A percentile compares a stretch with the other conserved stretches of the same genome.
Evolutionary conservation across 768 basidiomycete genomes (phyloP).

Genomic region (Pisolithus orientalis): DNA sequence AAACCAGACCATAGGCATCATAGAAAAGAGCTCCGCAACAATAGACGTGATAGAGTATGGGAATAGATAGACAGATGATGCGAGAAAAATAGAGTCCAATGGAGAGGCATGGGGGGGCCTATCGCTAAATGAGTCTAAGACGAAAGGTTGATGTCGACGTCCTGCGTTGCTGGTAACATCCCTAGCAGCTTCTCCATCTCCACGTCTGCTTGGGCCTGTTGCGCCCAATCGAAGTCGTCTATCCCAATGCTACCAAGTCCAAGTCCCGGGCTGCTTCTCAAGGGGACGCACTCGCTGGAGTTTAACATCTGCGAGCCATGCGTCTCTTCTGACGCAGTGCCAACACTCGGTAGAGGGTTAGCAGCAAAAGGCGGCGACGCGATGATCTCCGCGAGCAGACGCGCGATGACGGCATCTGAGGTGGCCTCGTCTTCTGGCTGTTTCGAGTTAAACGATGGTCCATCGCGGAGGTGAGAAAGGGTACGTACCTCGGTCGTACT

Average conservation of each 20-base stretch:
- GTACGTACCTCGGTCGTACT: conserved; percentile 31
- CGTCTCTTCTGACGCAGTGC: conserved; percentile 28
- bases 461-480: conserved; percentile 12
- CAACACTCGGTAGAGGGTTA: conserved; percentile 26
- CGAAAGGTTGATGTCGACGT: conserved; percentile 24
- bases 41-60: conserved; percentile 20
- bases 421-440: conserved; percentile 48
- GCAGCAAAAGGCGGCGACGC: conserved; percentile 27
- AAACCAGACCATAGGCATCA: conserved; percentile 5
- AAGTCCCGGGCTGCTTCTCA: conserved; percentile 11
- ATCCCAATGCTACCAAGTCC: conserved; percentile 15
- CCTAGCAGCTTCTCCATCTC: conserved; percentile 61
- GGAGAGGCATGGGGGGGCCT: neutral
- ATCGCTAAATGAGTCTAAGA: too few relatives aligned
- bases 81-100: conserved; percentile 11
- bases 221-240: conserved; percentile 20
- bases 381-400: conserved; percentile 30
- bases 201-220: conserved; percentile 33
- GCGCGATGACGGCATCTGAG: conserved; percentile 31
- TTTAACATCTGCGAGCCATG: conserved; percentile 20
- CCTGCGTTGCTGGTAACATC: conserved; percentile 37
- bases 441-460: conserved; percentile 10
- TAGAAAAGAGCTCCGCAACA: conserved; percentile 4
- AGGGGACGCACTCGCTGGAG: conserved; percentile 4
- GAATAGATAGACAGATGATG: conserved; percentile 19